Evolutionary conservation across 108 stramenopile species (phyloP).

Genomic region (Cyclotella baltica): DNA sequence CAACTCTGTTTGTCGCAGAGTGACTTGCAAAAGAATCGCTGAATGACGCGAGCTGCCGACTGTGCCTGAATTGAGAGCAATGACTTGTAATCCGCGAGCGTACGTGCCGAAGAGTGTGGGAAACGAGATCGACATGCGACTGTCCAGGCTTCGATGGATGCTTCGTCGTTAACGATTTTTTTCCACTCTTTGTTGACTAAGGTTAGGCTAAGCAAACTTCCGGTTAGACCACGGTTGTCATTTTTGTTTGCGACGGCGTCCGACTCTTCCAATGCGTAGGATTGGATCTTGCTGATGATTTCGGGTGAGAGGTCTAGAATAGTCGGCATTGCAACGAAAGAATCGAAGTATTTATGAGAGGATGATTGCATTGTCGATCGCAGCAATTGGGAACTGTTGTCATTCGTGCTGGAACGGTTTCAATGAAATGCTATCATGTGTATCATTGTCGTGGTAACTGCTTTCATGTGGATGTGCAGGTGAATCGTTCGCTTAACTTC

Average conservation of each 20-base stretch:
- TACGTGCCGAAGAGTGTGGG: not conserved
- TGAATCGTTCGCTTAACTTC: no score
- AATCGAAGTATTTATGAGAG: no score
- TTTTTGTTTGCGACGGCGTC: not conserved
- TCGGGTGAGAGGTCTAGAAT: not conserved
- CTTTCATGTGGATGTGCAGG: no score
- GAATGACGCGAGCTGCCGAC: conserved; percentile 6
- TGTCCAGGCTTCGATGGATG: not conserved
- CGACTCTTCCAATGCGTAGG: not conserved
- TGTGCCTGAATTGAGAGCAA: not conserved
- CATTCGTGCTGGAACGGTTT: no score
- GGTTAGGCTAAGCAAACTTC: not conserved
- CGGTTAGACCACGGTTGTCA: not conserved
- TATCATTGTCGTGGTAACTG: no score
- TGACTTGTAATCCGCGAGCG: conserved; percentile 1
- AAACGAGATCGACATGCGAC: not conserved
- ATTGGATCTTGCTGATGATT: not conserved
- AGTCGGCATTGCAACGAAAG: not conserved
- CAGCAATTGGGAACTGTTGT: no score
- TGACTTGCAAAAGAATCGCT: conserved; percentile 6
- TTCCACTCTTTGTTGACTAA: conserved; percentile 12
- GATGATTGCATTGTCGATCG: no score
- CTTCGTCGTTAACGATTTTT: not conserved
- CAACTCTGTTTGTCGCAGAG: not conserved
- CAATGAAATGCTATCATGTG: no score